Evolutionary conservation across 345 rosid species (phyloP).

Genomic region (Corchorus olitorius): DNA sequence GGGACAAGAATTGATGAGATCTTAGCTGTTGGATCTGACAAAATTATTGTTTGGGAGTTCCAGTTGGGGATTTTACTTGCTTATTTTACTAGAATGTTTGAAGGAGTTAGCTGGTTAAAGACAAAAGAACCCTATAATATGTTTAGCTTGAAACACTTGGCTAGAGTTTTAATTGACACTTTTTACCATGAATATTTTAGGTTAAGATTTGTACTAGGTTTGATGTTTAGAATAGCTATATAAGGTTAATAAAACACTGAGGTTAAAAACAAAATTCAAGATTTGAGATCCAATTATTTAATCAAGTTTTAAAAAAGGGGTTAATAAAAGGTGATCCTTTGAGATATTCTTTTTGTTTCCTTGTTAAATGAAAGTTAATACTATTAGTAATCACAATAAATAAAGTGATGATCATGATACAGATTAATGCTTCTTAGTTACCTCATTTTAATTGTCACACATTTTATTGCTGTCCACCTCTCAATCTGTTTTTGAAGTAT

Average conservation of each 20-base stretch:
- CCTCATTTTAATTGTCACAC: neutral
- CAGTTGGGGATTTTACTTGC: constrained; percentile 7
- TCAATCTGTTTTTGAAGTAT: neutral
- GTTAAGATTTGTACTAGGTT: neutral
- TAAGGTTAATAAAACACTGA: neutral
- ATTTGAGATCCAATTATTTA: constrained; percentile 9
- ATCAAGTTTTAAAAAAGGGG: neutral
- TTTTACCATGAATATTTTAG: constrained; percentile 11
- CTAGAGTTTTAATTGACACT: neutral
- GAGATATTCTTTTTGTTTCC: neutral
- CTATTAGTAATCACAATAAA: neutral
- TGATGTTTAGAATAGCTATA: neutral
- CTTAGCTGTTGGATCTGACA: constrained; percentile 10
- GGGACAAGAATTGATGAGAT: constrained; percentile 12
- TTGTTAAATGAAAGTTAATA: neutral
- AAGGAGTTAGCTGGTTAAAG: constrained; percentile 3
- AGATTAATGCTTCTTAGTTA: neutral
- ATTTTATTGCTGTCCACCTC: neutral
- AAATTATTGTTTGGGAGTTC: neutral
- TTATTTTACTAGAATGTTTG: constrained; percentile 14
- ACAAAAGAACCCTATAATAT: neutral
- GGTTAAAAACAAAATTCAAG: constrained; percentile 9
- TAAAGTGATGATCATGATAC: neutral
- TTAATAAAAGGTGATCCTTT: neutral
- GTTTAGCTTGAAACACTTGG: neutral